Conservation (phyloP, 257 asterid species). For the Scutellaria minor region DNA sequence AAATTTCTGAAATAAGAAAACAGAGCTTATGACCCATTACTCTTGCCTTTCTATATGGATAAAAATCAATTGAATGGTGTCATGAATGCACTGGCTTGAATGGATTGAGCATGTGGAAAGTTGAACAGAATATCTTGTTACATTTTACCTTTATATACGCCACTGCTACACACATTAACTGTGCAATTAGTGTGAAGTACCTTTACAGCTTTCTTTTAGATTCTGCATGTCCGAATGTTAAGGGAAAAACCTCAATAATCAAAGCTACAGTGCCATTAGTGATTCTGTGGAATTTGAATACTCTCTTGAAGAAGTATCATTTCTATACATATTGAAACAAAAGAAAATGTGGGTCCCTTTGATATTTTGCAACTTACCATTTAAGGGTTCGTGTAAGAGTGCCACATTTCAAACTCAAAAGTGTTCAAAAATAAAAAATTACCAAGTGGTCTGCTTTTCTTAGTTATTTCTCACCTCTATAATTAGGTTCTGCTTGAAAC, state of each 20-base stretch:
- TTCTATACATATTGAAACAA: too few species aligned
- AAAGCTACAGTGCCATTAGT: neutral
- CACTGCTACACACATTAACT: neutral
- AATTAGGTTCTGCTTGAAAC: too few species aligned
- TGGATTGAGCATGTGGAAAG: neutral
- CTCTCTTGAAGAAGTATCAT: neutral
- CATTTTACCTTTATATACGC: too few species aligned
- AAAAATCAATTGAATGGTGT: neutral
- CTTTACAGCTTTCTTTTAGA: slow-evolving; percentile 12
- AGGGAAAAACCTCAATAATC: neutral
- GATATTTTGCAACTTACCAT: too few species aligned
- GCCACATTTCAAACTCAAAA: too few species aligned
- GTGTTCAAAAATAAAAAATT: too few species aligned
- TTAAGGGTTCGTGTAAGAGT: too few species aligned
- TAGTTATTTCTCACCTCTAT: too few species aligned
- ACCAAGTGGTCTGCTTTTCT: too few species aligned
- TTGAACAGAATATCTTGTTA: too few species aligned
- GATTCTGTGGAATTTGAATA: neutral
- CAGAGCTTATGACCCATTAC: neutral
- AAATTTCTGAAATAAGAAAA: neutral
- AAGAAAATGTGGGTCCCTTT: too few species aligned
- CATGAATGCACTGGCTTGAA: neutral
- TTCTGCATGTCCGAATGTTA: neutral
- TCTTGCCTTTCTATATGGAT: neutral
- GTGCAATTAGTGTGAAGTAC: slow-evolving; percentile 6